Evolutionary conservation across 208 protist genomes (phyloP).

Genomic region (Trypanosoma boissoni): DNA sequence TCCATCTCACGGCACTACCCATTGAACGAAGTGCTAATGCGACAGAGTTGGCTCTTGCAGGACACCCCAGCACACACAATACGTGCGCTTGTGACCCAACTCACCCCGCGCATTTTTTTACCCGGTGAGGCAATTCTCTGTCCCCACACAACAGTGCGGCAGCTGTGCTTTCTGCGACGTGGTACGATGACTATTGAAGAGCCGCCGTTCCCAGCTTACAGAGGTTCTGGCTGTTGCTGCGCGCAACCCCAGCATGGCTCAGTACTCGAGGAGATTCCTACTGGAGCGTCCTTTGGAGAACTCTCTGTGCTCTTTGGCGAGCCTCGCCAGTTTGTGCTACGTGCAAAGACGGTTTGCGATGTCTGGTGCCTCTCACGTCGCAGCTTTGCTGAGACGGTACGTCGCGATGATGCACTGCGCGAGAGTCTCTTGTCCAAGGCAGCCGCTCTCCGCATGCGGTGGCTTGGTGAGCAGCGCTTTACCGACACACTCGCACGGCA

Average conservation of each 20-base stretch:
- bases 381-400: constrained; percentile 56
- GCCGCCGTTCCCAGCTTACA: background rate
- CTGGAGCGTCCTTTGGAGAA: constrained; percentile 79
- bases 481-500: constrained; percentile 54
- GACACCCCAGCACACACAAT: constrained; percentile 73
- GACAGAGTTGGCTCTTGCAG: constrained; percentile 89
- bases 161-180: constrained; percentile 80
- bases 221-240: background rate
- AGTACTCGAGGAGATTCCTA: constrained; percentile 24
- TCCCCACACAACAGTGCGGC: constrained; percentile 47
- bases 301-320: constrained; percentile 81
- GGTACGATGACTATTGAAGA: constrained; percentile 61
- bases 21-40: constrained; percentile 69
- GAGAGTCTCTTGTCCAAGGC: constrained; percentile 64
- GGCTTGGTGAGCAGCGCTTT: constrained; percentile 82
- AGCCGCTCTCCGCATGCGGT: constrained; percentile 75
- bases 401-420: constrained; percentile 64
- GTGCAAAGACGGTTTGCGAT: constrained; percentile 71
- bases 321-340: constrained; percentile 63
- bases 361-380: constrained; percentile 74
- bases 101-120: constrained; percentile 64
- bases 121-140: constrained; percentile 78
- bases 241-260: no score
- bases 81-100: constrained; percentile 59
- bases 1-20: constrained; percentile 63